Percentiles rank a stretch among this genome's conserved stretches.
These are phyloP conservation scores for Aspergillus melleus DNA, from an alignment of 2,329 filamentous ascomycete species.

Conservation along the genomic window DNA sequence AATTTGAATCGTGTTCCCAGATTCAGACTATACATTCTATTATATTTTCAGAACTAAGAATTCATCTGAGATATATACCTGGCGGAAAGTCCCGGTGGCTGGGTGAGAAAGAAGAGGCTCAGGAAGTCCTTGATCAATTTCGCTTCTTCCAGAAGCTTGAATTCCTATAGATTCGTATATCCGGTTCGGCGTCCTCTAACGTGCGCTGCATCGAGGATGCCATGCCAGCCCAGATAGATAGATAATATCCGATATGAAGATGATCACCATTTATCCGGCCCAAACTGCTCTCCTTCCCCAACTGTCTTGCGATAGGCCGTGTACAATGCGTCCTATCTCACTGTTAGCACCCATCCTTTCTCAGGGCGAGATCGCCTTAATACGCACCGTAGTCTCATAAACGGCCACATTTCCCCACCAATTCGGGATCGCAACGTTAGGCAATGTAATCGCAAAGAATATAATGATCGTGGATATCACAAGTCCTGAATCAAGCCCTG, in stretches of 20 bases:
- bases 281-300: conserved; percentile 59
- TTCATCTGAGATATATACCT: background rate
- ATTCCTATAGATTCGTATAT: too few relatives aligned
- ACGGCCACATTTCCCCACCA: conserved; percentile 71
- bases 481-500: conserved; percentile 68
- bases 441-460: conserved; percentile 67
- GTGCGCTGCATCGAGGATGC: too few relatives aligned
- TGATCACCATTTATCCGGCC: conserved; percentile 46
- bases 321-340: conserved; percentile 48
- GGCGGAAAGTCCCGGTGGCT: conserved; percentile 13
- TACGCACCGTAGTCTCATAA: conserved; percentile 56
- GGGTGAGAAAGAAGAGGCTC: conserved; percentile 10
- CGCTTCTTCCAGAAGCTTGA: too few relatives aligned
- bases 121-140: too few relatives aligned
- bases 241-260: background rate
- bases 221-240: too few relatives aligned
- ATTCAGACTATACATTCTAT: too few relatives aligned
- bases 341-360: background rate
- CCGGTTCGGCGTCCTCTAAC: too few relatives aligned
- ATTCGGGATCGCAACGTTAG: conserved; percentile 53
- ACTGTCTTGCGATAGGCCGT: conserved; percentile 60
- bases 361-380: background rate
- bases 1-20: too few relatives aligned
- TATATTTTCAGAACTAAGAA: too few relatives aligned
- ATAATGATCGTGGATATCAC: conserved; percentile 67